Evolutionary conservation across 805 yeast species (phyloP), one percentile per base, ranked within the genome.

Genomic region (Citeromyces nyonsensis): DNA sequence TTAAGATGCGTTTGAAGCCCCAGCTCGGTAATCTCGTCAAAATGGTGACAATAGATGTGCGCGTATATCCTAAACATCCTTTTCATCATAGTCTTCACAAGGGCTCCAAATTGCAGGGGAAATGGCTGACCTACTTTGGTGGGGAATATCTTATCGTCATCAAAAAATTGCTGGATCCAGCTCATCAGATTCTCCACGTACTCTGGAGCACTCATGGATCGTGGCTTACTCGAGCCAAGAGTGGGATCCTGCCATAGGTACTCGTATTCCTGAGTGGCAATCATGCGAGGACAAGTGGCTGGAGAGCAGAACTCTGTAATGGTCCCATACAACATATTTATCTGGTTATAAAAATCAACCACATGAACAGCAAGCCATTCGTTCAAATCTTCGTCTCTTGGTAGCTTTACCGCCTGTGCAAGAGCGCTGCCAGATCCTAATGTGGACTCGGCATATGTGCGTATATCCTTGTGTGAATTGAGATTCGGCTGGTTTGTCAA

Each of bases 341-440:
- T 77, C 51, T 88, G 98, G 51, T 86, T 86, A 57, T 82, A 88
- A 49, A 88, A 91, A 53, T 88, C 97, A 11, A 86, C 96, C n/a
- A 88, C 91, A 51, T 88, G 95, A 9, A 86, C 94, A 0, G 98
- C 97, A 35, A 88, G 56, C 98, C 98, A 88, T 52, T 88, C 98
- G 44, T 79, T 77, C 35, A 74, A 49, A 45, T 83, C 91, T 54
- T 88, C 98, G 38, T 91, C 97, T 43, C 70, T 80, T 11, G 98
- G 98, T 20, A 91, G 61, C 48, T 80, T 80, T 14, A 88, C 97
- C 0, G 97, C 97, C 52, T 84, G 94, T 15, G 81, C 80, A 40
- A 91, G 62, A 2, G 86, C 86, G 24, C 88, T 76, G 25, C 88
- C 94, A 0, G 95, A 79, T 0, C 98, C 98, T 32, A 91, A 61